Base-by-base conservation (phyloP, 169 alveolate genomes). In the Perkinsus olseni region DNA sequence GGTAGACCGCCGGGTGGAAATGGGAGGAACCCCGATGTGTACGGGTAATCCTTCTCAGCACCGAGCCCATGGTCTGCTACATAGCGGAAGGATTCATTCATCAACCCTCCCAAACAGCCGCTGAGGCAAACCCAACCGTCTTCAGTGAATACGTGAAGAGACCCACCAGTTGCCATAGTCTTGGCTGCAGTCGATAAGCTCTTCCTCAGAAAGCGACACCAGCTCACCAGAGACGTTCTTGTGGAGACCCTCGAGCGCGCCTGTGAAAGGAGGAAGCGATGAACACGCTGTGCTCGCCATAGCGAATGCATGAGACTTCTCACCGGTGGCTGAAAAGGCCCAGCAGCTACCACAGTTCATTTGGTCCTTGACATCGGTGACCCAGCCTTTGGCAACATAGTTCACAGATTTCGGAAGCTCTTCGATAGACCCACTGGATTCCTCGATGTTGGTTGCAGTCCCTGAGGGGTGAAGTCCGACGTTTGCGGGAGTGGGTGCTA, bases 21-120 rank as follows among this genome's bases (percentile, higher is more conserved):
- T 40, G 50, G 50, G 11, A 40, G 3, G 50, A 3, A 6, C 11
- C 50, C 11, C 11, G 50, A 11, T 40, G 3, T 11, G 92, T 95
- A 96, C 28, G 97, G 96, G 74, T 96, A 96, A 74, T 95, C 96
- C 31, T 74, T 93, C 82, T 91, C 91, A 36, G 93, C 45, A 91
- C 93, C 93, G 74, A 92, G 38, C 39, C 34, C 74, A 45, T 82
- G 94, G n/a, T 74, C 91, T n/a, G 93, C 94, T 36, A 93, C 94
- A 91, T 94, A 96, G 38, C 93, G 91, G 93, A 94, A 95, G 8
- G 96, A 96, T 45, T 74, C 45, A 8, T 93, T 95, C 96, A 95
- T 94, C 38, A 93, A 92, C 48, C 98, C 98, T 74, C 98, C 98
- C 90, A 93, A 94, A 93, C 98, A 97, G 48, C 98, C 98, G 38